phyloP scores from a whole-genome alignment of 192 early-diverging fungal species.

The Tieghemiomyces parasiticus region DNA sequence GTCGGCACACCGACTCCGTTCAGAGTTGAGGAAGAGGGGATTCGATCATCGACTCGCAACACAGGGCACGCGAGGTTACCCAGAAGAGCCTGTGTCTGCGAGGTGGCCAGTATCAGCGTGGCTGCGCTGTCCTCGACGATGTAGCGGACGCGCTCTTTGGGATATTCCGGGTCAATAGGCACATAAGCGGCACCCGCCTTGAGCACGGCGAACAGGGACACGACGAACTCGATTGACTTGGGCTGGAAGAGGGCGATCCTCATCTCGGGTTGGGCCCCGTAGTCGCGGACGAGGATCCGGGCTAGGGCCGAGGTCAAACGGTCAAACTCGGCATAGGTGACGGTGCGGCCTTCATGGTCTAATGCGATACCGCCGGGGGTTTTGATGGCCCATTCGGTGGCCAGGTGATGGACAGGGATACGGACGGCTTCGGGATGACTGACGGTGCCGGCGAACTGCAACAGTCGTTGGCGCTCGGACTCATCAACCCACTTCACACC shows the following conservation, averaged over 20 bases:
- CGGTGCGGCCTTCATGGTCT: too few relatives aligned
- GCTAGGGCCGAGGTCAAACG: background rate
- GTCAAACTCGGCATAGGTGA: background rate
- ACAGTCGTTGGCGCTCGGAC: too few relatives aligned
- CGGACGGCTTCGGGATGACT: too few relatives aligned
- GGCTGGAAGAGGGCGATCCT: background rate
- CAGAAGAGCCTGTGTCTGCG: too few relatives aligned
- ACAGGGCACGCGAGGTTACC: too few relatives aligned
- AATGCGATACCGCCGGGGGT: too few relatives aligned
- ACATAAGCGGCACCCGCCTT: conserved; percentile 25
- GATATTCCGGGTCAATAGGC: conserved; percentile 18
- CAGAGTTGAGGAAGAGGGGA: background rate
- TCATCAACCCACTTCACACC: too few relatives aligned
- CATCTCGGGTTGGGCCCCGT: background rate
- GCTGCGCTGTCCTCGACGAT: conserved; percentile 13
- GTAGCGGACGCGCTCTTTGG: conserved; percentile 15
- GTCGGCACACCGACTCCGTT: too few relatives aligned
- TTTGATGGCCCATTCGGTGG: too few relatives aligned
- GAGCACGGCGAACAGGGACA: conserved; percentile 16
- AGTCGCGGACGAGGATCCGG: background rate
- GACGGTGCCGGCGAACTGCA: too few relatives aligned
- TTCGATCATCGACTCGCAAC: background rate
- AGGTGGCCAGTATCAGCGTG: conserved; percentile 8
- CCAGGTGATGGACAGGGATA: too few relatives aligned
- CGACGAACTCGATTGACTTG: background rate